phyloP scores from a whole-genome alignment of 306 rosid species.

The Hippophae rhamnoides region DNA sequence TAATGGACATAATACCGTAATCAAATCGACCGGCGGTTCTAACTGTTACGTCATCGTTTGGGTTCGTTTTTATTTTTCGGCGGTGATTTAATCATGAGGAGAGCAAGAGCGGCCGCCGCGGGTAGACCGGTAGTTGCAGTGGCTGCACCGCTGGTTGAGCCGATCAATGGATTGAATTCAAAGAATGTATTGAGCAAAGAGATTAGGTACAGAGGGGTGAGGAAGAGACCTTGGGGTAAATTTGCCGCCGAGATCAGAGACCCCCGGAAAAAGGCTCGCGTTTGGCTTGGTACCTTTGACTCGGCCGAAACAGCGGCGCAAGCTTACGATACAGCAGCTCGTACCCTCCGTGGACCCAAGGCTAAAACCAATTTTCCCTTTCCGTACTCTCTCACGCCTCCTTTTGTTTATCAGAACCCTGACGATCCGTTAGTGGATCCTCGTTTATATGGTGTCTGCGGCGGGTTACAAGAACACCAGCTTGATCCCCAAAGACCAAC shows the following conservation, averaged over 20 bases:
- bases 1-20: slow-evolving; percentile 10
- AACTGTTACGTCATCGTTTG: background rate
- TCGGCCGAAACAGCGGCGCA: slow-evolving; percentile 79
- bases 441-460: slow-evolving; percentile 28
- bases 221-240: slow-evolving; percentile 83
- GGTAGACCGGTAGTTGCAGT: slow-evolving; percentile 3
- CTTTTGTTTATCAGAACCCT: slow-evolving; percentile 23
- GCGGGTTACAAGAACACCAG: slow-evolving; percentile 30
- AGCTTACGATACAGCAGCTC: slow-evolving; percentile 72
- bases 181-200: slow-evolving; percentile 27
- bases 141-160: slow-evolving; percentile 1
- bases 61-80: background rate
- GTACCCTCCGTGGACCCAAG: slow-evolving; percentile 63
- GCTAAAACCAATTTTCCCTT: slow-evolving; percentile 67
- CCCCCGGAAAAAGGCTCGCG: slow-evolving; percentile 68
- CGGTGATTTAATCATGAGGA: slow-evolving; percentile 27
- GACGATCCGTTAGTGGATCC: slow-evolving; percentile 37
- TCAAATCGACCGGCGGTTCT: background rate
- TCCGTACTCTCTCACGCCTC: slow-evolving; percentile 22
- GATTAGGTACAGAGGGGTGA: slow-evolving; percentile 57
- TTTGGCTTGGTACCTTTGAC: slow-evolving; percentile 83
- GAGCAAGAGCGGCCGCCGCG: slow-evolving; percentile 40
- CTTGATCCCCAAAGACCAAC: slow-evolving; percentile 54
- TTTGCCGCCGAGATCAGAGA: slow-evolving; percentile 94
- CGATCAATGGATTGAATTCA: slow-evolving; percentile 28